A percentile compares a stretch with the other conserved stretches of the same genome.
Evolutionary conservation across 805 yeast species (phyloP).

Genomic region (Phaffomyces antillensis): DNA sequence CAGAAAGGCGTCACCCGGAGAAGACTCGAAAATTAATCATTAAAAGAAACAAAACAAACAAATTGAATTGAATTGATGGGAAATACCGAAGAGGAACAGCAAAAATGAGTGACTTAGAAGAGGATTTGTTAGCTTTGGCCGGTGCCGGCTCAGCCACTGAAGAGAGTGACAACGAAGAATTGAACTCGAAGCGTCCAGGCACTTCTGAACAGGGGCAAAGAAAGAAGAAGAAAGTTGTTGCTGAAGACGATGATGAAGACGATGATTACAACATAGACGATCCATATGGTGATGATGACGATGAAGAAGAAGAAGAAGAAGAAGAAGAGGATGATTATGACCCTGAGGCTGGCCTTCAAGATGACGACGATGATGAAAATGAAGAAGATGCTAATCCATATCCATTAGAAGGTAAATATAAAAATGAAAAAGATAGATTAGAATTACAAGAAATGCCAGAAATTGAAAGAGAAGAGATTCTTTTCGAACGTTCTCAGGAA

Average conservation of each 20-base stretch:
- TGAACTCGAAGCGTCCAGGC: constrained; percentile 23
- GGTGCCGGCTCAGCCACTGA: constrained; percentile 46
- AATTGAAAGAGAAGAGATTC: constrained; percentile 82
- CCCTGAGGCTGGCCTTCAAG: constrained; percentile 30
- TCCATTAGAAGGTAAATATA: constrained; percentile 89
- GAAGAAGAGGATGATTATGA: constrained; percentile 37
- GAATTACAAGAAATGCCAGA: constrained; percentile 70
- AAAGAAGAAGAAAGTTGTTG: constrained; percentile 21
- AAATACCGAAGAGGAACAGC: not conserved
- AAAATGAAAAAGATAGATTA: constrained; percentile 70
- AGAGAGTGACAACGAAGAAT: constrained; percentile 29
- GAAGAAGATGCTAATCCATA: constrained; percentile 61
- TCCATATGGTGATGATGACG: constrained; percentile 30
- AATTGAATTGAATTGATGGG: not conserved
- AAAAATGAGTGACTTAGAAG: constrained; percentile 64
- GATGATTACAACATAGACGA: constrained; percentile 31
- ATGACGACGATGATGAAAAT: constrained; percentile 28
- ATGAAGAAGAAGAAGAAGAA: constrained; percentile 32
- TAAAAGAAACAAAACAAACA: not conserved
- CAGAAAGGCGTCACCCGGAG: not conserved
- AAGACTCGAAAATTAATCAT: not conserved
- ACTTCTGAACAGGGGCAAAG: constrained; percentile 16
- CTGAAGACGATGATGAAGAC: constrained; percentile 28
- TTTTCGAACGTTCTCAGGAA: constrained; percentile 89
- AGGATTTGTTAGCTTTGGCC: constrained; percentile 93